A percentile compares a stretch with the other conserved stretches of the same genome.
phyloP scores from a whole-genome alignment of 1,284 basidiomycete species.

The Veloboletus limbatus region DNA sequence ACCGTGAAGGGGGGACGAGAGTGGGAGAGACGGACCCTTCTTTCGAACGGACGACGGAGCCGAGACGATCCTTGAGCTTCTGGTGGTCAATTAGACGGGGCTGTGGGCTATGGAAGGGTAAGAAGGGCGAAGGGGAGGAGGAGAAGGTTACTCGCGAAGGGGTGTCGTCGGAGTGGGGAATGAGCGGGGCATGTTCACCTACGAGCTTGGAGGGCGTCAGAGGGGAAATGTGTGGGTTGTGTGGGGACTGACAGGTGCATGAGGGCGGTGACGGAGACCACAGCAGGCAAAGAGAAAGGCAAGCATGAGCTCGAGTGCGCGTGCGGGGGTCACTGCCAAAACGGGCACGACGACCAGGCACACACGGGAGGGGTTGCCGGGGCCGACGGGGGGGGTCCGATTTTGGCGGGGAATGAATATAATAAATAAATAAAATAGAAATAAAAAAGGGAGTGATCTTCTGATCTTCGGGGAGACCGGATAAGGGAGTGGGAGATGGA shows the following conservation, averaged over 20 bases:
- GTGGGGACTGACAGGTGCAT: constrained; percentile 15
- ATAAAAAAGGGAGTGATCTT: constrained; percentile 26
- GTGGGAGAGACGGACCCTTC: constrained; percentile 49
- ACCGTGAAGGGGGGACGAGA: constrained; percentile 1
- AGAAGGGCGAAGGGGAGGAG: not conserved
- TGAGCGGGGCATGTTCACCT: constrained; percentile 30
- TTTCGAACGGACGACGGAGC: constrained; percentile 57
- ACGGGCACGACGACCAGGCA: constrained; percentile 30
- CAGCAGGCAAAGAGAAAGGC: constrained; percentile 30
- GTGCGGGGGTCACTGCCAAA: no score
- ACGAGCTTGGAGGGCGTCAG: constrained; percentile 16
- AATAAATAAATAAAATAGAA: constrained; percentile 11
- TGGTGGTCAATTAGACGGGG: constrained; percentile 47
- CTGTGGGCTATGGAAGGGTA: constrained; percentile 22
- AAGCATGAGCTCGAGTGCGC: constrained; percentile 24
- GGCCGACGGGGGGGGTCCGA: constrained; percentile 27
- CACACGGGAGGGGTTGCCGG: constrained; percentile 29
- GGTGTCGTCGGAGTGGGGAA: constrained; percentile 27
- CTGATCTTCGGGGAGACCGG: constrained; percentile 32
- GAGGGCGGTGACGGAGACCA: constrained; percentile 20
- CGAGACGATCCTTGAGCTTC: constrained; percentile 52
- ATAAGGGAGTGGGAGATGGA: constrained; percentile 32
- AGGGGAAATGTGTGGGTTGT: not conserved
- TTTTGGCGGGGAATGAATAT: constrained; percentile 19
- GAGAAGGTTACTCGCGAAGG: constrained; percentile 22